Percentiles rank a stretch among this genome's conserved stretches.
Evolutionary conservation across 2,329 filamentous ascomycete species (phyloP).

Genomic region (Bipolaris sorokiniana): DNA sequence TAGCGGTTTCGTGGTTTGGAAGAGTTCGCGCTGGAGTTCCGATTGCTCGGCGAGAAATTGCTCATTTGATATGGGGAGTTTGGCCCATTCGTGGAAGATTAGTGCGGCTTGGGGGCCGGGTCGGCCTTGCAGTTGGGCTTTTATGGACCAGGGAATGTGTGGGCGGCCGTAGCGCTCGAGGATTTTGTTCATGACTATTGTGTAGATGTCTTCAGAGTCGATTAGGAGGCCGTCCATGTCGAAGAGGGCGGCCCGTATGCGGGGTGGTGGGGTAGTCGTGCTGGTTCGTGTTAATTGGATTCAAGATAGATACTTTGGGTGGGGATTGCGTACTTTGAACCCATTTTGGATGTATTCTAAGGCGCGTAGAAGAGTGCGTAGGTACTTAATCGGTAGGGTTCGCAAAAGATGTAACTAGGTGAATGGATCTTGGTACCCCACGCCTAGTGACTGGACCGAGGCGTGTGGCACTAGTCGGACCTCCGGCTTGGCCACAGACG

Average conservation of each 20-base stretch:
- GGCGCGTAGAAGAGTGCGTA: not conserved
- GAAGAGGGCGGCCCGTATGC: conserved; percentile 89
- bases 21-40: conserved; percentile 71
- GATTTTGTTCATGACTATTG: conserved; percentile 79
- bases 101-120: conserved; percentile 64
- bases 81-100: conserved; percentile 80
- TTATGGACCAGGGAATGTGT: conserved; percentile 87
- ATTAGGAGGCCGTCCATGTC: conserved; percentile 98
- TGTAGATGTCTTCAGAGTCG: conserved; percentile 91
- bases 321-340: conserved; percentile 15
- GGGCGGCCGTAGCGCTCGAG: conserved; percentile 75
- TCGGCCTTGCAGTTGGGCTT: conserved; percentile 79
- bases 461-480: conserved; percentile 17
- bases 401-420: conserved; percentile 13
- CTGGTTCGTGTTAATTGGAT: conserved; percentile 7
- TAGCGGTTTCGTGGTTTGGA: conserved; percentile 75
- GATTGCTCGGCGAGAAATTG: conserved; percentile 68
- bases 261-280: conserved; percentile 60
- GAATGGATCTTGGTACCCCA: conserved; percentile 25
- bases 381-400: conserved; percentile 4
- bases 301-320: not conserved
- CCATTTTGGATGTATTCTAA: conserved; percentile 17
- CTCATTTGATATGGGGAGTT: conserved; percentile 76
- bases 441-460: conserved; percentile 18
- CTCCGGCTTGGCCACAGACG: conserved; percentile 19